These are phyloP conservation scores for Allantophomopsis cytisporea DNA, from an alignment of 2,329 filamentous ascomycete species.

Conservation along the genomic window DNA sequence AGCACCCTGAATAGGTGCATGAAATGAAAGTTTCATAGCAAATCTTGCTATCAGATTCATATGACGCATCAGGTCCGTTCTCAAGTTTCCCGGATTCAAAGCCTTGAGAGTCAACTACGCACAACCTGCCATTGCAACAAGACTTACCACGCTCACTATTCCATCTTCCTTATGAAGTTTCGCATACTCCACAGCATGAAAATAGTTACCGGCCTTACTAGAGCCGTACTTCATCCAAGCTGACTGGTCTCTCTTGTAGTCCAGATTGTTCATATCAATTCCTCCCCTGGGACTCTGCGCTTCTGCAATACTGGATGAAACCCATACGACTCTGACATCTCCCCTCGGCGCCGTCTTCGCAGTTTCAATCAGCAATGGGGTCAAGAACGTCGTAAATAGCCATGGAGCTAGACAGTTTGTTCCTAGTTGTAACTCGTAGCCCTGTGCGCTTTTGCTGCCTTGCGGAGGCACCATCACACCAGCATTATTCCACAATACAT, in stretches of 20 bases:
- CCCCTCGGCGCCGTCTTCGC: constrained; percentile 7
- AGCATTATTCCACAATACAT: constrained; percentile 27
- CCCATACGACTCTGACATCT: constrained; percentile 18
- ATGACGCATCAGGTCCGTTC: constrained; percentile 9
- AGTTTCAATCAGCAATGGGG: constrained; percentile 14
- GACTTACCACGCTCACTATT: constrained; percentile 12
- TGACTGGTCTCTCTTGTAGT: constrained; percentile 9
- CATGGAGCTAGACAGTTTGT: constrained; percentile 23
- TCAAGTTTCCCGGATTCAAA: constrained; percentile 16
- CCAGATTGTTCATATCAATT: constrained; percentile 12
- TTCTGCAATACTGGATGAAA: constrained; percentile 12
- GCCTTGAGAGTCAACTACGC: constrained; percentile 4
- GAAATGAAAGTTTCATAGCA: constrained; percentile 5
- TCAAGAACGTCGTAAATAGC: constrained; percentile 23
- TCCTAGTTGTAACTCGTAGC: constrained; percentile 22
- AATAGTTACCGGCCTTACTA: constrained; percentile 14
- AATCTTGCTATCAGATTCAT: not conserved
- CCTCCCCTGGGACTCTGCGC: constrained; percentile 8
- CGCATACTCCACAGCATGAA: constrained; percentile 12
- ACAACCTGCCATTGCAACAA: not conserved
- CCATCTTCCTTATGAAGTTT: constrained; percentile 9
- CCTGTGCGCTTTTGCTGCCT: constrained; percentile 18
- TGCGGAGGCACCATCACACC: constrained; percentile 22
- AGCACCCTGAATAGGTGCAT: constrained; percentile 13
- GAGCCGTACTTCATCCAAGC: constrained; percentile 10